Conservation (phyloP, 2,329 filamentous ascomycete genomes). For the Colletotrichum eleusines region DNA sequence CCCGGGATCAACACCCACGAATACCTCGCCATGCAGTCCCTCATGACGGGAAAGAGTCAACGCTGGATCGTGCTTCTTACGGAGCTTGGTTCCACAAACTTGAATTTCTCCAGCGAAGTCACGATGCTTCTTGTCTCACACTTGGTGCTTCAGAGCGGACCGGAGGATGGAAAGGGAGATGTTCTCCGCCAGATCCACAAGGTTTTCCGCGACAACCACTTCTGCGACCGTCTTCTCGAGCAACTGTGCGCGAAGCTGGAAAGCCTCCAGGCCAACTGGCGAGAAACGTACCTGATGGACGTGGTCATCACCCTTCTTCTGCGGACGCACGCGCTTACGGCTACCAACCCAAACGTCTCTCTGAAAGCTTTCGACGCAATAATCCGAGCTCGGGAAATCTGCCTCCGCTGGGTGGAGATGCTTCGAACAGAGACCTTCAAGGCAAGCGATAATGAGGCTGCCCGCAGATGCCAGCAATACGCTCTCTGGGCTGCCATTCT, state of each 20-base stretch:
- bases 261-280: constrained; percentile 66
- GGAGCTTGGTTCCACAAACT: constrained; percentile 63
- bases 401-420: constrained; percentile 61
- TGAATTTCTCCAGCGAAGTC: constrained; percentile 71
- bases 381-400: constrained; percentile 55
- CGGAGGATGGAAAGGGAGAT: constrained; percentile 48
- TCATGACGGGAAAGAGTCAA: constrained; percentile 58
- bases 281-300: constrained; percentile 70
- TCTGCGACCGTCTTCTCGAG: constrained; percentile 61
- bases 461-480: constrained; percentile 57
- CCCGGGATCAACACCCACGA: constrained; percentile 61
- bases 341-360: constrained; percentile 21
- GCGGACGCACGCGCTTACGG: constrained; percentile 50
- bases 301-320: constrained; percentile 64
- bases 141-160: constrained; percentile 68
- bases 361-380: constrained; percentile 52
- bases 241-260: constrained; percentile 59
- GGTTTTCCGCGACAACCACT: constrained; percentile 61
- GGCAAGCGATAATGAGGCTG: constrained; percentile 52
- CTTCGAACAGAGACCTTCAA: constrained; percentile 60
- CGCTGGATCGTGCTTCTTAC: constrained; percentile 64
- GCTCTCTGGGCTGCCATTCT: constrained; percentile 68
- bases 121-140: constrained; percentile 63
- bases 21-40: constrained; percentile 62
- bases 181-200: constrained; percentile 60